Conservation (phyloP, 495 filamentous ascomycete species). For the Penicillium mononematosum region DNA sequence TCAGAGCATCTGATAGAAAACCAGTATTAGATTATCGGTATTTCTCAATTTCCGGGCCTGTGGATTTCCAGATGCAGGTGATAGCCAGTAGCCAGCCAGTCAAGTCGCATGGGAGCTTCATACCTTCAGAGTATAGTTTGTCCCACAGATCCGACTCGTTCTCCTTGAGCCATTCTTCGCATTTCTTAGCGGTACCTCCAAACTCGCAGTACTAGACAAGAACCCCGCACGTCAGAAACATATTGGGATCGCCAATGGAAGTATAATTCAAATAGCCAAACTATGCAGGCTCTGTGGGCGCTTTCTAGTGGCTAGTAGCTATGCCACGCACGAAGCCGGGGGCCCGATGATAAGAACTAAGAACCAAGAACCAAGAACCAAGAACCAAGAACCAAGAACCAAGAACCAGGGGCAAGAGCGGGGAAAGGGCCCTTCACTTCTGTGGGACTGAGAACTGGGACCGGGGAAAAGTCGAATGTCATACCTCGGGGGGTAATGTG, state of each 20-base stretch:
- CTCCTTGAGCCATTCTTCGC: slow-evolving; percentile 89
- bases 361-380: too few species aligned
- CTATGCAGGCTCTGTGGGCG: neutral
- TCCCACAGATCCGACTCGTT: slow-evolving; percentile 70
- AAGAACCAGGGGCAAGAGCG: slow-evolving; percentile 1
- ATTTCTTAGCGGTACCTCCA: slow-evolving; percentile 96
- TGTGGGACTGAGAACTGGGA: neutral
- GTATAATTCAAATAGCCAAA: neutral
- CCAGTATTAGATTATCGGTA: neutral
- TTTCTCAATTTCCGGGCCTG: neutral
- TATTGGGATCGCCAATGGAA: neutral
- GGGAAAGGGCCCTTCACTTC: slow-evolving; percentile 2
- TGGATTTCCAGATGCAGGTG: neutral
- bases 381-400: too few species aligned
- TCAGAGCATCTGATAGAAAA: slow-evolving; percentile 64
- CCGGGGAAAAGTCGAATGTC: slow-evolving; percentile 20
- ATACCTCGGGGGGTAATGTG: slow-evolving; percentile 90
- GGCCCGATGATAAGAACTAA: slow-evolving; percentile 1
- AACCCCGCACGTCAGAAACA: slow-evolving; percentile 5
- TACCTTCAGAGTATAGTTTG: slow-evolving; percentile 80
- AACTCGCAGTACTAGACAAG: slow-evolving; percentile 99
- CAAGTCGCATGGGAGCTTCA: slow-evolving; percentile 15
- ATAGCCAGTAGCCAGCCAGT: neutral
- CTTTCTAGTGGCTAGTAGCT: slow-evolving; percentile 3
- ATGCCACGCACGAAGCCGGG: slow-evolving; percentile 4